Conservation (phyloP, 2,329 filamentous ascomycete species). For the Nothomitra cinnamomea region DNA sequence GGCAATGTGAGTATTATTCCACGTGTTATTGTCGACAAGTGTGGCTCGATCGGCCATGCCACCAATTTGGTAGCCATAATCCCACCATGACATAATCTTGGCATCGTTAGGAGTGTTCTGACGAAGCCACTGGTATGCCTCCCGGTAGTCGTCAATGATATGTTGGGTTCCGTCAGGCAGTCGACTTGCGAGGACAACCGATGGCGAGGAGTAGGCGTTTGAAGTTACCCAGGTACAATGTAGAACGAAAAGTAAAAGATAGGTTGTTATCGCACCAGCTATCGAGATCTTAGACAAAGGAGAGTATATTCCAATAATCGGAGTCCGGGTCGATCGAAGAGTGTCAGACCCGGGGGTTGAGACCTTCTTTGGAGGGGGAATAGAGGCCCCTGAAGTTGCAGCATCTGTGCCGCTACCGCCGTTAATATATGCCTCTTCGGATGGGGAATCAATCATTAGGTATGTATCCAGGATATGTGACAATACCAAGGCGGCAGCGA, state of each 20-base stretch:
- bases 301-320: constrained; percentile 70
- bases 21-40: constrained; percentile 97
- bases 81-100: constrained; percentile 99
- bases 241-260: constrained; percentile 81
- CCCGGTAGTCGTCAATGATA: constrained; percentile 98
- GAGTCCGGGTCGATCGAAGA: constrained; percentile 54
- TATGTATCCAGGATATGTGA: constrained; percentile 84
- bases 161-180: constrained; percentile 90
- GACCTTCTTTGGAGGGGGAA: constrained; percentile 34
- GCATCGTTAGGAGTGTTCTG: constrained; percentile 91
- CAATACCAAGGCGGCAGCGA: constrained; percentile 74
- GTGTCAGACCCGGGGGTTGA: constrained; percentile 28
- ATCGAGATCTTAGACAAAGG: constrained; percentile 64
- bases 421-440: constrained; percentile 23
- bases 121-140: constrained; percentile 98
- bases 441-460: constrained; percentile 48
- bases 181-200: constrained; percentile 82
- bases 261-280: constrained; percentile 53
- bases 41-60: constrained; percentile 97
- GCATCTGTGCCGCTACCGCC: constrained; percentile 22
- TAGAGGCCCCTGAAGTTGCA: constrained; percentile 34
- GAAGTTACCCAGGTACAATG: constrained; percentile 99
- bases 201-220: constrained; percentile 96
- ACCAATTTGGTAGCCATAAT: constrained; percentile 98
- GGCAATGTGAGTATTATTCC: constrained; percentile 99